phyloP scores from a whole-genome alignment of 2,329 filamentous ascomycete species.

The Fonsecaea erecta region DNA sequence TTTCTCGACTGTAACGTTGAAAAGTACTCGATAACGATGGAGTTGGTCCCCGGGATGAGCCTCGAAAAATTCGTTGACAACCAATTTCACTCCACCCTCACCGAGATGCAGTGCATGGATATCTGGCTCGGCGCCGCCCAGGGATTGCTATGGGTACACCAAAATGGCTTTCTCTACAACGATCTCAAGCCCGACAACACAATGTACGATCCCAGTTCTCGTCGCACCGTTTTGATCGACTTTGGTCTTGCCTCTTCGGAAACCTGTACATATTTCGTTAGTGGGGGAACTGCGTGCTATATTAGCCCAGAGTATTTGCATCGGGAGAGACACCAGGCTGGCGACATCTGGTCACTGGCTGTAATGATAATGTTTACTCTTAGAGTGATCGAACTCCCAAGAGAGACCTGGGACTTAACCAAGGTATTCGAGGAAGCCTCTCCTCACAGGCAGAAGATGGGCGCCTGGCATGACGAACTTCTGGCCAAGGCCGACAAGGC shows the following conservation, averaged over 20 bases:
- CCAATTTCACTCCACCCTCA: not conserved
- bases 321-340: not conserved
- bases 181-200: not conserved
- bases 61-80: not conserved
- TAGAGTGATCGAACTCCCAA: not conserved
- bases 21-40: not conserved
- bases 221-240: slow-evolving; percentile 1
- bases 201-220: not conserved
- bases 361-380: not conserved
- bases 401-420: not conserved
- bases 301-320: not conserved
- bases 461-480: not conserved
- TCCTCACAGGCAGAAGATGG: not conserved
- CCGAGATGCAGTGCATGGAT: not conserved
- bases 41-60: not conserved
- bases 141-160: not conserved
- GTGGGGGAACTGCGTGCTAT: not conserved
- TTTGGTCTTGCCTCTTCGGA: not conserved
- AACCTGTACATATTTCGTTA: not conserved
- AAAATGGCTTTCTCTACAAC: not conserved
- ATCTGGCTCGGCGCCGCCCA: not conserved
- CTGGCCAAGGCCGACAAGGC: not conserved
- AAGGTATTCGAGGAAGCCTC: not conserved
- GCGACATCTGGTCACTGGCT: not conserved
- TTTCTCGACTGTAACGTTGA: not conserved